These are phyloP conservation scores for Fusarium azukiicola DNA, from an alignment of 2,329 filamentous ascomycete genomes.

Conservation along the genomic window DNA sequence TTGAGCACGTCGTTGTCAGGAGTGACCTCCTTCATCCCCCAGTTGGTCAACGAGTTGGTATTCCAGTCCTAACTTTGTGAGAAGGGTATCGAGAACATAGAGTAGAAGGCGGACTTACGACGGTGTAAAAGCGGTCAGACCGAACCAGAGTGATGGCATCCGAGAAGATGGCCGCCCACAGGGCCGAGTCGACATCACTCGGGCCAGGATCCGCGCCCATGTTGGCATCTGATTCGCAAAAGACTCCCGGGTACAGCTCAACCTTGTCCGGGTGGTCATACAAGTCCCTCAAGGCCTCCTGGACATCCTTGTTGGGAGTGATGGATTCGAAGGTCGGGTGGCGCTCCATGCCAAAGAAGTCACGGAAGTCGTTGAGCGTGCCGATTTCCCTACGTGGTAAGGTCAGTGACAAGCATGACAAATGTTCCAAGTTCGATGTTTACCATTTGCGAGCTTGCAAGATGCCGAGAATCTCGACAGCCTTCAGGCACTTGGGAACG, in stretches of 20 bases:
- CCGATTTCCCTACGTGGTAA: conserved; percentile 67
- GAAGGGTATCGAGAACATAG: not conserved
- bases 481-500: conserved; percentile 76
- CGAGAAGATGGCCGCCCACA: conserved; percentile 84
- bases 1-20: conserved; percentile 44
- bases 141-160: conserved; percentile 86
- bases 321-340: conserved; percentile 74
- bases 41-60: conserved; percentile 60
- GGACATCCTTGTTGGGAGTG: conserved; percentile 23
- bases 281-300: conserved; percentile 59
- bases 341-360: conserved; percentile 78
- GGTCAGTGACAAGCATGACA: not conserved
- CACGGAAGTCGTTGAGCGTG: conserved; percentile 81
- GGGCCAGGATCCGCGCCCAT: conserved; percentile 83
- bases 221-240: conserved; percentile 83
- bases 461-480: conserved; percentile 80
- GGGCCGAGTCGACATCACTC: conserved; percentile 75
- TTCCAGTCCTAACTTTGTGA: conserved; percentile 59
- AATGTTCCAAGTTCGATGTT: not conserved
- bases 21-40: conserved; percentile 51
- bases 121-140: conserved; percentile 83
- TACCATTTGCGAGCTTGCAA: conserved; percentile 75
- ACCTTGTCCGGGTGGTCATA: conserved; percentile 81
- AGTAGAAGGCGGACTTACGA: conserved; percentile 12
- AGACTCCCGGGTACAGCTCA: conserved; percentile 82